Base-by-base conservation (phyloP, 2,329 filamentous ascomycete genomes). In the Thyridium curvatum region DNA sequence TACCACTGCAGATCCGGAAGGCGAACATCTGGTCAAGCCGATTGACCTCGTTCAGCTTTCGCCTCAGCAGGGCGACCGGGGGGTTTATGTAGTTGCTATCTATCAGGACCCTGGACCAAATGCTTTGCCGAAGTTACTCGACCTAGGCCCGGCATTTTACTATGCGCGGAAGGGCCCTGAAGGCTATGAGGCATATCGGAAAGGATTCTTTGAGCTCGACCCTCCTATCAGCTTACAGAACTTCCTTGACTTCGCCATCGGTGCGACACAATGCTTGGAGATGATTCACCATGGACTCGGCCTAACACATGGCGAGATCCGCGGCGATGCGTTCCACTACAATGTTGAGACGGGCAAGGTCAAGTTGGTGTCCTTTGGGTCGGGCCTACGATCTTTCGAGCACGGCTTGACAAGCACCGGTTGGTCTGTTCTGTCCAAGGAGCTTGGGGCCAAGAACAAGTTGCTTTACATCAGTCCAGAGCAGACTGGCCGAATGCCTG, bases 401-500 rank as follows among this genome's bases (percentile, higher is more conserved):
- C 87, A 95, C 62, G 87, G 90, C 4, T 69, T 97, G 36, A 82
- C 77, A 8, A 91, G 86, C 52, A 83, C 85, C 15, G 89, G 89
- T 28, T 97, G 91, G 91, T 86, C 84, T 10, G 76, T 77, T 1
- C 65, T 96, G 9, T 91, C 86, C 12, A 83, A 84, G 43, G 86
- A 96, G 57, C 64, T 89, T 8, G 90, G 90, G 3, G 86, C 89
- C 31, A 89, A 88, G 62, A 83, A 90, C 55, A 95, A 94, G 61
- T 69, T 97, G 15, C 79, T 90, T 37, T 96, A 88, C 55, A 94
- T 96, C 55, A 91, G 89, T 34, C 90, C 91, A 0, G 91, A 97
- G 56, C 91, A 96, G 66, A 96, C 91, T 3, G 91, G 91, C 12
- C 82, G 91, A 15, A 84, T 96, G 75, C 86, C 89, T 3, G 88